phyloP scores from a whole-genome alignment of 768 basidiomycete genomes.

The Suillus cothurnatus region DNA sequence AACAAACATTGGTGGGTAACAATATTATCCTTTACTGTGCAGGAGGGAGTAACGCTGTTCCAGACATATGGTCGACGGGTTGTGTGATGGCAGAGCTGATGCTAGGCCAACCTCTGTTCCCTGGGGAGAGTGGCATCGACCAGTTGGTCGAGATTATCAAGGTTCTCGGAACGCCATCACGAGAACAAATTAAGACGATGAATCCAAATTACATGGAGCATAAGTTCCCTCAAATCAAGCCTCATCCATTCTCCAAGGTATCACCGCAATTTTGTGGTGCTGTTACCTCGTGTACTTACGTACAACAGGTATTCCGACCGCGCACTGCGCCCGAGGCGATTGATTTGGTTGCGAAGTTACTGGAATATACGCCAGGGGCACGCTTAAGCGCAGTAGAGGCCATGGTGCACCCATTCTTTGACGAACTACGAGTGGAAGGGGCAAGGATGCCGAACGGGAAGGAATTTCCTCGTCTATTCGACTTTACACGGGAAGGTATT shows the following conservation, averaged over 20 bases:
- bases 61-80: slow-evolving; percentile 99
- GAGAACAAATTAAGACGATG: slow-evolving; percentile 99
- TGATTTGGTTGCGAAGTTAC: slow-evolving; percentile 89
- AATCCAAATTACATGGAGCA: slow-evolving; percentile 99
- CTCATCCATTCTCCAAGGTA: slow-evolving; percentile 98
- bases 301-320: slow-evolving; percentile 88
- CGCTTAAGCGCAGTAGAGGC: slow-evolving; percentile 89
- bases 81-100: slow-evolving; percentile 99
- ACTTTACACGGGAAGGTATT: slow-evolving; percentile 96
- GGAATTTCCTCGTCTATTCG: slow-evolving; percentile 91
- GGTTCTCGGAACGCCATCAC: slow-evolving; percentile 95
- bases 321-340: slow-evolving; percentile 96
- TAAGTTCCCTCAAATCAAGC: slow-evolving; percentile 99
- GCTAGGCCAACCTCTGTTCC: slow-evolving; percentile 98
- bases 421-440: slow-evolving; percentile 89
- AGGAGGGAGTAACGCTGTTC: slow-evolving; percentile 12
- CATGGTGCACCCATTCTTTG: slow-evolving; percentile 96
- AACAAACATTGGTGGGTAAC: slow-evolving; percentile 89
- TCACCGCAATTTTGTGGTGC: slow-evolving; percentile 16
- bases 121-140: slow-evolving; percentile 98
- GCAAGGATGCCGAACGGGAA: slow-evolving; percentile 97
- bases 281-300: slow-evolving; percentile 17
- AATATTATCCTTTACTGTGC: not conserved
- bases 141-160: slow-evolving; percentile 99
- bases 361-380: slow-evolving; percentile 97